phyloP scores from a whole-genome alignment of 139 green algal species.

The Tetradesmus lagerheimii region DNA sequence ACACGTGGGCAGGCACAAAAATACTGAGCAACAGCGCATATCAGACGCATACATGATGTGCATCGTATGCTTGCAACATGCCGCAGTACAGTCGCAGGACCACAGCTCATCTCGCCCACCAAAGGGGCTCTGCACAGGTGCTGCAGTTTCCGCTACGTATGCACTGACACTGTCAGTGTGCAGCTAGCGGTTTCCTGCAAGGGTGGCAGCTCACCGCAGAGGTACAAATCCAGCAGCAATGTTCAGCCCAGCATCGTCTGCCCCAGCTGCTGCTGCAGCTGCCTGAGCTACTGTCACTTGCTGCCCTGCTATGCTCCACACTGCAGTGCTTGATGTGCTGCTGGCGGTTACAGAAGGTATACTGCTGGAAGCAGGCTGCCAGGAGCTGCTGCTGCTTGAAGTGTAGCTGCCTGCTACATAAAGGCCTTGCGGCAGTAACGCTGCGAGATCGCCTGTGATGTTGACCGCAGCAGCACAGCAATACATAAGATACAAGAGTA shows the following conservation, averaged over 20 bases:
- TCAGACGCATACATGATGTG: not conserved
- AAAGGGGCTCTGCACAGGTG: not conserved
- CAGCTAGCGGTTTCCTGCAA: not conserved
- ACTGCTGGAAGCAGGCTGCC: not conserved
- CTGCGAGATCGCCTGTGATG: not conserved
- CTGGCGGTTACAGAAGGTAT: not conserved
- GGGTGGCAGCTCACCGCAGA: slow-evolving; percentile 10
- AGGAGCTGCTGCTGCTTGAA: slow-evolving; percentile 19
- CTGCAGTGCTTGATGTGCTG: slow-evolving; percentile 2
- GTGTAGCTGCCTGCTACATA: slow-evolving; percentile 12
- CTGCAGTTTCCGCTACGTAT: not conserved
- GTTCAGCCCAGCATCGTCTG: not conserved
- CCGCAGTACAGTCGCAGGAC: too few species aligned
- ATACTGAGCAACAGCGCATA: not conserved
- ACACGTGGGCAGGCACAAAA: not conserved
- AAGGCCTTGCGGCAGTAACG: slow-evolving; percentile 36
- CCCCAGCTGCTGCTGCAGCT: not conserved
- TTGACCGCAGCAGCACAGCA: not conserved
- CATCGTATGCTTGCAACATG: not conserved
- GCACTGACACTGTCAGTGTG: not conserved
- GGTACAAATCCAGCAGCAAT: slow-evolving; percentile 5
- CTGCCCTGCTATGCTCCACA: slow-evolving; percentile 22
- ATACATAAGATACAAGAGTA: not conserved
- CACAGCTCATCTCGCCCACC: too few species aligned
- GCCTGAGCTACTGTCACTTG: not conserved